Base-by-base conservation (phyloP, 2,329 filamentous ascomycete genomes). In the Fusarium abutilonis region DNA sequence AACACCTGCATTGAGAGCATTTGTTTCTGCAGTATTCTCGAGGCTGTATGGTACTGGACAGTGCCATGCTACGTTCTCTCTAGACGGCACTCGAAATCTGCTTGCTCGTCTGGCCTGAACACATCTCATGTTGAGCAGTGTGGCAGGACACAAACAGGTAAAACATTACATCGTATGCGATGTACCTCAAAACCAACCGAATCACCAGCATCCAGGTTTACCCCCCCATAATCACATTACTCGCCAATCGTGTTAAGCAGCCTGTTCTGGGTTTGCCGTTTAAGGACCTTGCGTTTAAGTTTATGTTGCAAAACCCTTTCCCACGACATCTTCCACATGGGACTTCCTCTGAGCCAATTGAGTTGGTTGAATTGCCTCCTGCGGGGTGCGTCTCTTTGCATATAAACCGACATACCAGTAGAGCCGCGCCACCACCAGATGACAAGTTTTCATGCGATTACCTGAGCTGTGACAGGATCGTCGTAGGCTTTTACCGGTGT, bases 261-360 rank as follows among this genome's bases (percentile, higher is more conserved):
- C 31, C 21, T 46, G 23, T 19, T 19, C 28, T 46, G 32, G 32
- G 32, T 17, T 32, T 29, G 17, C 26, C 14, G 26, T 34, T 60
- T 46, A 55, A 42, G 56, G 39, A 60, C 28, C 56, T 48, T 47
- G 36, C 23, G 44, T 48, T 48, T 28, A 49, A 60, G 56, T 60
- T 60, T 60, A 60, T 42, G 38, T 60, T 39, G 17, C 26, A 60
- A 55, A 60, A 60, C 56, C 56, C 56, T 60, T 60, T 60, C 56
- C 56, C 56, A 60, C 48, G 32, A 48, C 36, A 42, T 42, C 28
- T 50, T 38, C 17, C 23, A 47, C 31, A 41, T 17, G 11, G 32
- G n/a, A 31, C 34, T 26, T 48, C 38, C 31, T 43, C 28, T 32
- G 56, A 31, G 29, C 56, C 56, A 55, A 56, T 60, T 28, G 49